These are phyloP conservation scores for Physcia stellaris DNA, from an alignment of 495 filamentous ascomycete species.

Conservation along the genomic window DNA sequence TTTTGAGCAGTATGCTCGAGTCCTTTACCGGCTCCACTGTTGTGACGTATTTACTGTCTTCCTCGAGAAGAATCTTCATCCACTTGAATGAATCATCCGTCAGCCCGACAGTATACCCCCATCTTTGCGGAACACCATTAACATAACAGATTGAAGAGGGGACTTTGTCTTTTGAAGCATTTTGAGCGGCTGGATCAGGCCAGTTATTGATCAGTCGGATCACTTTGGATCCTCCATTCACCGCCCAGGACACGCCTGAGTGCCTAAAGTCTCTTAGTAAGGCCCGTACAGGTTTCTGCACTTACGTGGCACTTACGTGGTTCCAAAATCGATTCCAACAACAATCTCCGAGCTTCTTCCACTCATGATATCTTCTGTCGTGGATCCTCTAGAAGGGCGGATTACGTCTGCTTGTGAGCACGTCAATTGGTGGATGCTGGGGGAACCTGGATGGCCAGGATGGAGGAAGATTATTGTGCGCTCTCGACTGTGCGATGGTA, in stretches of 20 bases:
- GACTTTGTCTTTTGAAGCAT: constrained; percentile 10
- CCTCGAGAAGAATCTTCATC: constrained; percentile 11
- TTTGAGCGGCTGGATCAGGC: constrained; percentile 8
- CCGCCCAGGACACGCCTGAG: constrained; percentile 11
- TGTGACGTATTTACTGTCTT: constrained; percentile 9
- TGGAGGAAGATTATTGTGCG: no score
- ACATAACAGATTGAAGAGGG: constrained; percentile 10
- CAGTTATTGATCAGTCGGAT: constrained; percentile 12
- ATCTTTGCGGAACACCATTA: constrained; percentile 7
- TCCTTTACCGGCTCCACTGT: constrained; percentile 9
- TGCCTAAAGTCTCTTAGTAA: constrained; percentile 1
- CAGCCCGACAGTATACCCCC: constrained; percentile 8
- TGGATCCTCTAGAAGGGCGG: no score
- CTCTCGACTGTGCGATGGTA: no score
- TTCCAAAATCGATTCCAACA: constrained; percentile 12
- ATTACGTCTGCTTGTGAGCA: no score
- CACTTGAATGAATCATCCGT: constrained; percentile 10
- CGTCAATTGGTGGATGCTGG: no score
- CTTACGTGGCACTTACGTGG: constrained; percentile 7
- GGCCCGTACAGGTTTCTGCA: not conserved
- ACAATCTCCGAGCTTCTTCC: constrained; percentile 10
- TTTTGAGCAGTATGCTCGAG: constrained; percentile 9
- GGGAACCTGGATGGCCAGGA: no score
- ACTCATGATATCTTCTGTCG: no score
- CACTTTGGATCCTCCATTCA: constrained; percentile 7